Evolutionary conservation across 2,329 filamentous ascomycete species (phyloP).

Genomic region (Aspergillus caelatus): DNA sequence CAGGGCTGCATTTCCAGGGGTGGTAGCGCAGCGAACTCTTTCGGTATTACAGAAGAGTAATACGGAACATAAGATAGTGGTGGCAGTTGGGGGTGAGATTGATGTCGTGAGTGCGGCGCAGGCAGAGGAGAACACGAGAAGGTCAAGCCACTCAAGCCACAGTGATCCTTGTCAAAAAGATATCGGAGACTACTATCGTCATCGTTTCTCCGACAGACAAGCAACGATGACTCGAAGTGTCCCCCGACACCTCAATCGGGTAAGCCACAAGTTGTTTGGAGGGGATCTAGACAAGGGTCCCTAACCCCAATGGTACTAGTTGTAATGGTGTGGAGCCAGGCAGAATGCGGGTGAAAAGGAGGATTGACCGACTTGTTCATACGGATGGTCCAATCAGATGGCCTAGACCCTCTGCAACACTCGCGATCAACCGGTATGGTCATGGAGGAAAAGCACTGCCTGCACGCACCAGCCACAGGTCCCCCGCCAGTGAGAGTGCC

Average conservation of each 20-base stretch:
- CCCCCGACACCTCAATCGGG: conserved; percentile 16
- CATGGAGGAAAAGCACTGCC: conserved; percentile 6
- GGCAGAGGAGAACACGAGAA: conserved; percentile 16
- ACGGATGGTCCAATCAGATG: conserved; percentile 3
- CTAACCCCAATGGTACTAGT: neutral
- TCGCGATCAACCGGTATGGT: conserved; percentile 1
- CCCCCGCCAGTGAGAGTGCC: neutral
- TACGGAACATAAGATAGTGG: neutral
- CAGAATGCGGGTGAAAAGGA: neutral
- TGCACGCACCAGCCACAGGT: conserved; percentile 9
- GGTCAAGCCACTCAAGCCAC: conserved; percentile 19
- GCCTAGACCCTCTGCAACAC: neutral
- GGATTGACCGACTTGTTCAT: neutral
- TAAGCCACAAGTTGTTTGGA: conserved; percentile 1
- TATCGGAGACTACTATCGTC: neutral
- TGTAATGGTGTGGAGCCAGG: neutral
- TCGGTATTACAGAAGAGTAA: neutral
- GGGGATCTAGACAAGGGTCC: neutral
- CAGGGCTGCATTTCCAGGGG: neutral
- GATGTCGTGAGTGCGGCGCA: conserved; percentile 14
- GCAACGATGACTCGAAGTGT: conserved; percentile 14
- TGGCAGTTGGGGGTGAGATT: conserved; percentile 2
- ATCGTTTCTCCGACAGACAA: neutral
- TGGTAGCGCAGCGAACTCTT: neutral
- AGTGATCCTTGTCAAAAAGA: neutral